These are phyloP conservation scores for Tricholoma furcatifolium DNA, from an alignment of 768 basidiomycete species.

Conservation along the genomic window DNA sequence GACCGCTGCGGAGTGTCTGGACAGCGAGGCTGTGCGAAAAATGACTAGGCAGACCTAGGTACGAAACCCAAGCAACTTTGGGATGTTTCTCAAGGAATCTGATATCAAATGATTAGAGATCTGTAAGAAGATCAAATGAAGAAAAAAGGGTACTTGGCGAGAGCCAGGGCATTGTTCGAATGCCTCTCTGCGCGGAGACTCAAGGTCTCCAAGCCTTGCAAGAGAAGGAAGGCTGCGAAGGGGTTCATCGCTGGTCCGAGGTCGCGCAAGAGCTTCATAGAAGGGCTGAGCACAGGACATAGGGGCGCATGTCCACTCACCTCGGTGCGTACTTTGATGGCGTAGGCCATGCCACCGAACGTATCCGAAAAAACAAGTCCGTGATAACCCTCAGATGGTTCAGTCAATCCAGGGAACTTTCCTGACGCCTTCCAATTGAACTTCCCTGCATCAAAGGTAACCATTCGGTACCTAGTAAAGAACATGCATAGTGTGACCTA, in stretches of 20 bases:
- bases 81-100: neutral
- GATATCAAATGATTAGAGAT: neutral
- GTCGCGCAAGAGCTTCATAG: conserved; percentile 54
- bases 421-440: conserved; percentile 72
- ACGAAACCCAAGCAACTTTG: conserved; percentile 73
- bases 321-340: conserved; percentile 59
- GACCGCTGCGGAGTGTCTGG: conserved; percentile 48
- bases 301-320: neutral
- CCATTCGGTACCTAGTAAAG: too few relatives aligned
- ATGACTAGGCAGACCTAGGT: conserved; percentile 68
- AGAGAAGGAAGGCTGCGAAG: conserved; percentile 69
- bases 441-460: conserved; percentile 36
- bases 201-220: conserved; percentile 48
- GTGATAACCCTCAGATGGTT: conserved; percentile 75
- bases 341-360: conserved; percentile 64
- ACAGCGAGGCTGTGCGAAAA: conserved; percentile 57
- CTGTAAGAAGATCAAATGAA: conserved; percentile 1
- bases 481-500: conserved; percentile 4
- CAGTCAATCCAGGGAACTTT: conserved; percentile 72
- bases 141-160: conserved; percentile 46
- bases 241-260: conserved; percentile 69
- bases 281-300: too few relatives aligned
- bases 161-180: conserved; percentile 63
- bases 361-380: conserved; percentile 65
- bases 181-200: conserved; percentile 30